Evolutionary conservation across 1,284 basidiomycete genomes (phyloP).

Genomic region (Phellinidium pouzarii): DNA sequence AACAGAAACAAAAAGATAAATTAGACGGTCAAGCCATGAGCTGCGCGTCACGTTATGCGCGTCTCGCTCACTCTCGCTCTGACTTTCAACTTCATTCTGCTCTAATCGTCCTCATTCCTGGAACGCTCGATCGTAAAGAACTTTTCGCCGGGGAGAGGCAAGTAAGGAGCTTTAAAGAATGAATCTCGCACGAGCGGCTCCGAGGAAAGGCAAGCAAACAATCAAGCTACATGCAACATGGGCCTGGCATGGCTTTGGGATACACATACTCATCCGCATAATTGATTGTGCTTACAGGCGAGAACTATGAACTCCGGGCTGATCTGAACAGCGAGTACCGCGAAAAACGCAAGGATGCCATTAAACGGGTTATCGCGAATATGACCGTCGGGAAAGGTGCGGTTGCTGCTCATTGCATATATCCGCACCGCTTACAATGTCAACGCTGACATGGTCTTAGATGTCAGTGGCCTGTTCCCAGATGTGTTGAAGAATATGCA

Average conservation of each 20-base stretch:
- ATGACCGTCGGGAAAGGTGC: constrained; percentile 93
- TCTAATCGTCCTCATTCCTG: background rate
- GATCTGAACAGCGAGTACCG: constrained; percentile 96
- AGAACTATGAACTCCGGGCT: constrained; percentile 91
- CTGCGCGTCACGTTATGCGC: too few species aligned
- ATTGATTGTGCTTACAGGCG: constrained; percentile 38
- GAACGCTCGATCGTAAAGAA: background rate
- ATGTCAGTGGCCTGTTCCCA: constrained; percentile 93
- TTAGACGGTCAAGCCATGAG: too few species aligned
- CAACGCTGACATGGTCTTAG: constrained; percentile 33
- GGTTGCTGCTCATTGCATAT: constrained; percentile 19
- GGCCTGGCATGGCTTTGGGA: background rate
- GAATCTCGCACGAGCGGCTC: constrained; percentile 37
- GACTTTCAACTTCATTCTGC: background rate
- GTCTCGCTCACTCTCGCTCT: too few species aligned
- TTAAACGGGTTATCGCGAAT: constrained; percentile 93
- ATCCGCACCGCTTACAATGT: constrained; percentile 12
- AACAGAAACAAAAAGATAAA: too few species aligned
- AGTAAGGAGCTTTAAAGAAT: background rate
- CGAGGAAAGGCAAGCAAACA: constrained; percentile 44
- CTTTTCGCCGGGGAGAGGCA: background rate
- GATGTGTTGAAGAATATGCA: constrained; percentile 99
- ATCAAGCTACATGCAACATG: background rate
- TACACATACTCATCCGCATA: background rate
- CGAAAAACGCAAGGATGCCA: constrained; percentile 95